A percentile compares a stretch with the other conserved stretches of the same genome.
These are phyloP conservation scores for Luzula sylvatica DNA, from an alignment of 176 grass and related monocot genomes.

Conservation along the genomic window DNA sequence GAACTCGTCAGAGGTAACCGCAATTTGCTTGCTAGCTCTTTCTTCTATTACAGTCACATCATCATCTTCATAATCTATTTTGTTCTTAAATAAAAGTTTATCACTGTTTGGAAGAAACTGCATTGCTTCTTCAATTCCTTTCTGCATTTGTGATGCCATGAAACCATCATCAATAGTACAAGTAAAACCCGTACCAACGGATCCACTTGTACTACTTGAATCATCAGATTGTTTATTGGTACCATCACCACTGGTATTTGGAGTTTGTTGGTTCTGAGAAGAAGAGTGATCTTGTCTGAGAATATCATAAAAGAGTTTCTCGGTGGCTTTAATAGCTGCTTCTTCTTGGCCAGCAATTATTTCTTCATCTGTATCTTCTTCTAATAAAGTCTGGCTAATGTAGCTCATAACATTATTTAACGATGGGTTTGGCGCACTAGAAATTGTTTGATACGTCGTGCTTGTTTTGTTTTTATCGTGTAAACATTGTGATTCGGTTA, in stretches of 20 bases:
- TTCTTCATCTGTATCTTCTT: conserved; percentile 28
- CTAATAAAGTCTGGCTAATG: conserved; percentile 33
- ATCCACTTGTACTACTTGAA: neutral
- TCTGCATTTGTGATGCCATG: conserved; percentile 25
- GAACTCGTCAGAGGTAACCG: conserved; percentile 20
- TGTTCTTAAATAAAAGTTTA: conserved; percentile 24
- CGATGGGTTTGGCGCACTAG: too few relatives aligned
- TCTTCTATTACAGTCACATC: conserved; percentile 30
- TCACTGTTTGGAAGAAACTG: conserved; percentile 32
- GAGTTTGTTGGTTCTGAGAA: neutral
- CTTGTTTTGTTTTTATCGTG: too few relatives aligned
- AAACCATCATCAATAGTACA: neutral
- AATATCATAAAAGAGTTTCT: conserved; percentile 33
- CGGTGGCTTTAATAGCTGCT: conserved; percentile 17
- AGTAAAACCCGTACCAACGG: neutral
- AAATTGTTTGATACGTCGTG: too few relatives aligned
- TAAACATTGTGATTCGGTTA: too few relatives aligned
- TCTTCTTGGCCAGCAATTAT: conserved; percentile 4
- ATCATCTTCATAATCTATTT: neutral
- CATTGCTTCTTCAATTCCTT: conserved; percentile 27
- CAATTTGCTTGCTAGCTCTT: conserved; percentile 25
- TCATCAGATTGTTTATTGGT: neutral
- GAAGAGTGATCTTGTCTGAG: conserved; percentile 20
- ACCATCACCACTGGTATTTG: neutral
- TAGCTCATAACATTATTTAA: conserved; percentile 12